Evolutionary conservation across 768 basidiomycete species (phyloP).

Genomic region (Suillus occidentalis): DNA sequence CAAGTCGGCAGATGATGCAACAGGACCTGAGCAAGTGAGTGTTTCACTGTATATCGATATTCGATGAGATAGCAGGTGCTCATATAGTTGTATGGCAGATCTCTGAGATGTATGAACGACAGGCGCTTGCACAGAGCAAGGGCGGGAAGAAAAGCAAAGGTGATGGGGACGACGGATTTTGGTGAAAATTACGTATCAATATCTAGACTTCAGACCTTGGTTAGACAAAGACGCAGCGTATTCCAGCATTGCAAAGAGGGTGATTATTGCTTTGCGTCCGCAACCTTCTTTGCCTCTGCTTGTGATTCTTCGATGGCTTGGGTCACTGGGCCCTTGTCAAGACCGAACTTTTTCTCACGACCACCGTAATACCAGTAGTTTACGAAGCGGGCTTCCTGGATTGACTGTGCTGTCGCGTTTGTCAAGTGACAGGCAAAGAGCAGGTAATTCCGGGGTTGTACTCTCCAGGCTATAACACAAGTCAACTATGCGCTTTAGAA

Average conservation of each 20-base stretch:
- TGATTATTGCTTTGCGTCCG: slow-evolving; percentile 22
- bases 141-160: slow-evolving; percentile 66
- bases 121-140: slow-evolving; percentile 76
- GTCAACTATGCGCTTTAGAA: slow-evolving; percentile 11
- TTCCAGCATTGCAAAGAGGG: background rate
- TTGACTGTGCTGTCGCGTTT: slow-evolving; percentile 81
- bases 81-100: slow-evolving; percentile 46
- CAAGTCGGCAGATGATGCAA: slow-evolving; percentile 90
- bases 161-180: slow-evolving; percentile 73
- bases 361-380: slow-evolving; percentile 93
- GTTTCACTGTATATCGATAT: background rate
- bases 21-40: slow-evolving; percentile 85
- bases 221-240: background rate
- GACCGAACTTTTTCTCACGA: slow-evolving; percentile 64
- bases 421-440: slow-evolving; percentile 93
- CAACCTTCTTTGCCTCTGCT: slow-evolving; percentile 41
- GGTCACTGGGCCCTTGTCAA: slow-evolving; percentile 42
- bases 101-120: slow-evolving; percentile 91
- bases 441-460: slow-evolving; percentile 94
- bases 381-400: slow-evolving; percentile 83
- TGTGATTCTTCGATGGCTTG: slow-evolving; percentile 50
- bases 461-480: slow-evolving; percentile 74
- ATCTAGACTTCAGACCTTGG: slow-evolving; percentile 17
- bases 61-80: background rate
- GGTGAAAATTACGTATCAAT: slow-evolving; percentile 44